Percentiles rank a stretch among this genome's conserved stretches.
phyloP scores from a whole-genome alignment of 371 early-diverging fungal species.

The Edhazardia aedis region DNA sequence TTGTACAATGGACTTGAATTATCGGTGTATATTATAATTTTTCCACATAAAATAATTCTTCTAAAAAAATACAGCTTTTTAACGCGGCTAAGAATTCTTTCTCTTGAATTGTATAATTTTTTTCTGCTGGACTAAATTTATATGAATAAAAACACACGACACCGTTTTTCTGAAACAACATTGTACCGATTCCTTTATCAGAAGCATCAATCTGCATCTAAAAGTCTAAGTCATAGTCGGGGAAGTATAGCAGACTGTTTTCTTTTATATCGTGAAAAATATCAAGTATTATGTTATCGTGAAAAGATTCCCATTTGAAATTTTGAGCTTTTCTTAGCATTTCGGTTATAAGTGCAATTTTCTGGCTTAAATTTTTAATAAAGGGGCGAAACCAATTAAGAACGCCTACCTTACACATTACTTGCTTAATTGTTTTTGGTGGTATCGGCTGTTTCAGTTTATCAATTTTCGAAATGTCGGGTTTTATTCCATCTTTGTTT shows the following conservation, averaged over 20 bases:
- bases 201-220: neutral
- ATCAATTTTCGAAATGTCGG: neutral
- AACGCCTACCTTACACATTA: neutral
- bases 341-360: neutral
- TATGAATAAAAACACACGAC: neutral
- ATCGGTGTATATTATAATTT: neutral
- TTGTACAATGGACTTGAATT: neutral
- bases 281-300: neutral
- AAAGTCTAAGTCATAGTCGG: neutral
- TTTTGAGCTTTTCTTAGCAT: neutral
- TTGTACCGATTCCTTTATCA: neutral
- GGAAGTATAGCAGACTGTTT: neutral
- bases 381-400: constrained; percentile 6
- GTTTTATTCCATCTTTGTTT: neutral
- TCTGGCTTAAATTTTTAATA: neutral
- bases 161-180: neutral
- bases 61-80: neutral
- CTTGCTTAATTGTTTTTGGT: neutral
- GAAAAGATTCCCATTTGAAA: neutral
- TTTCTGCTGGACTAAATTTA: neutral
- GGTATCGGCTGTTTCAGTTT: neutral
- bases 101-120: neutral
- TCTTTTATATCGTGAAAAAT: neutral
- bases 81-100: neutral
- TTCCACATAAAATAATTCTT: neutral